phyloP scores from a whole-genome alignment of 1,139 yeast species.

The Sugiyamaella grinbergsii region DNA sequence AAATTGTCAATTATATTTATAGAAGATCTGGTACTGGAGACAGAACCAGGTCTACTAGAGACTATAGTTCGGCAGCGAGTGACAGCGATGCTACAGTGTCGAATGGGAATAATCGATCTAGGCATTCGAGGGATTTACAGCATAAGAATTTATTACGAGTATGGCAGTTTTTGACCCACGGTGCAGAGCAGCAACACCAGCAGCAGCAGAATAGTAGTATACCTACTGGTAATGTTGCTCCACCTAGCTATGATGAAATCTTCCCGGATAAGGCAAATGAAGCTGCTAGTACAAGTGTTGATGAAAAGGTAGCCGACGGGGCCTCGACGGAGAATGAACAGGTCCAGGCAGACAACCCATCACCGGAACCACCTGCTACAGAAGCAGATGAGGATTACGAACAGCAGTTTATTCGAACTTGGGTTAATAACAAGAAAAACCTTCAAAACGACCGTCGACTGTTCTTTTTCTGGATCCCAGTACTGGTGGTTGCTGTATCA shows the following conservation, averaged over 20 bases:
- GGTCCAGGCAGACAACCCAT: neutral
- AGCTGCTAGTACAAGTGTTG: constrained; percentile 28
- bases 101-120: constrained; percentile 2
- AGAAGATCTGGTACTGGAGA: constrained; percentile 19
- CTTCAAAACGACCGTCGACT: constrained; percentile 83
- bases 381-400: constrained; percentile 26
- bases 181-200: constrained; percentile 8
- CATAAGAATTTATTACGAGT: constrained; percentile 21
- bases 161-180: constrained; percentile 23
- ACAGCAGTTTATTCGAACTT: constrained; percentile 36
- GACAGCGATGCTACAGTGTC: constrained; percentile 31
- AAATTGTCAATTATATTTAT: constrained; percentile 32
- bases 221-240: constrained; percentile 30
- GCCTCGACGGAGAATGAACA: neutral
- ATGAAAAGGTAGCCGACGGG: constrained; percentile 1
- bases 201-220: constrained; percentile 2
- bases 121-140: constrained; percentile 11
- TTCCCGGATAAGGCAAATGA: constrained; percentile 59
- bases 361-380: too few species aligned
- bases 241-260: constrained; percentile 79
- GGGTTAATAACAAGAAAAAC: constrained; percentile 49
- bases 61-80: constrained; percentile 25
- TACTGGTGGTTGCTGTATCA: constrained; percentile 33
- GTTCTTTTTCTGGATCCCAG: constrained; percentile 73
- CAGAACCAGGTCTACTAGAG: neutral